phyloP scores from a whole-genome alignment of 78 protist species.

The Tieghemostelium lacteum region DNA sequence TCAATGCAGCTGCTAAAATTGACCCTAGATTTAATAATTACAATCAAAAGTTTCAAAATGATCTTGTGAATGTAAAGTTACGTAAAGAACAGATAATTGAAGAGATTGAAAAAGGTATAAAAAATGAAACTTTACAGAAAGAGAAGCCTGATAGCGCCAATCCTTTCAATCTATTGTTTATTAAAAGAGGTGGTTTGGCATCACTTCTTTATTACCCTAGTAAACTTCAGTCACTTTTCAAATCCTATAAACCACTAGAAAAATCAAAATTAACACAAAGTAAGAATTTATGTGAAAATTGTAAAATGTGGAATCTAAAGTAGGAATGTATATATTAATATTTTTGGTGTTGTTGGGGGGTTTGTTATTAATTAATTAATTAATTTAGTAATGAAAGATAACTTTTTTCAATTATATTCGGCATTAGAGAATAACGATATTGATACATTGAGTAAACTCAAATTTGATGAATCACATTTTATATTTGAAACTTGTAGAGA shows the following conservation, averaged over 20 bases:
- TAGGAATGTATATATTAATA: too few species aligned
- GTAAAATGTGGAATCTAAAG: too few species aligned
- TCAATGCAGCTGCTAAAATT: too few species aligned
- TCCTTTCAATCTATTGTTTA: conserved; percentile 1
- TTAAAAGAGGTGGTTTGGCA: neutral
- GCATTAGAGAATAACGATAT: conserved; percentile 52
- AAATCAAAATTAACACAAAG: conserved; percentile 1
- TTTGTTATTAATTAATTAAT: neutral
- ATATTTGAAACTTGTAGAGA: conserved; percentile 38
- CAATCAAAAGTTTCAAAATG: too few species aligned
- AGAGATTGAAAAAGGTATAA: too few species aligned
- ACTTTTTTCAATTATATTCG: conserved; percentile 9
- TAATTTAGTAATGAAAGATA: conserved; percentile 5
- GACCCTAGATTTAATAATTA: too few species aligned
- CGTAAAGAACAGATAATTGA: too few species aligned
- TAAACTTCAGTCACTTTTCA: neutral
- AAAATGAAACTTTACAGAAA: too few species aligned
- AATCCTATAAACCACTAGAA: conserved; percentile 11
- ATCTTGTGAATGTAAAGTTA: too few species aligned
- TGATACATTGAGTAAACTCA: neutral
- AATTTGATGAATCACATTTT: conserved; percentile 41
- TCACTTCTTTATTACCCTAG: neutral
- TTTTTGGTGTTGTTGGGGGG: too few species aligned
- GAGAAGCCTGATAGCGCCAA: too few species aligned
- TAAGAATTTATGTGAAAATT: neutral